Percentiles rank a stretch among this genome's conserved stretches.
These are phyloP conservation scores for Lithohypha guttulata DNA, from an alignment of 2,329 filamentous ascomycete species.

Conservation along the genomic window DNA sequence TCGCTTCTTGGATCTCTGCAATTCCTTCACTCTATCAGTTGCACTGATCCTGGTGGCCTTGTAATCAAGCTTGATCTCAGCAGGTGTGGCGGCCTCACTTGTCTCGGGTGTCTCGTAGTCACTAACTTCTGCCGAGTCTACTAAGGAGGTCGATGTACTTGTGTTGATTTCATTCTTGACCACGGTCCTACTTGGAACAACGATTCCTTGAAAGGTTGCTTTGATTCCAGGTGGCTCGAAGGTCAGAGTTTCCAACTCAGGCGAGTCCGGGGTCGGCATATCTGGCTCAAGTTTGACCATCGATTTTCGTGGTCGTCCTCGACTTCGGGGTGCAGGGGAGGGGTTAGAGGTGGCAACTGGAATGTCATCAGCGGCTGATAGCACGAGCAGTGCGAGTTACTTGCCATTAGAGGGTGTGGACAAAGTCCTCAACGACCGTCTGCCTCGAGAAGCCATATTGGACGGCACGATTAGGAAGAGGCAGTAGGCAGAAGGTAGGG, in stretches of 20 bases:
- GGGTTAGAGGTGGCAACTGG: constrained; percentile 15
- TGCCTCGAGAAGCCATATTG: constrained; percentile 16
- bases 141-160: constrained; percentile 24
- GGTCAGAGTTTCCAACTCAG: constrained; percentile 13
- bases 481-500: background rate
- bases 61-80: constrained; percentile 22
- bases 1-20: constrained; percentile 32
- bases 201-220: constrained; percentile 14
- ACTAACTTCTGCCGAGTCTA: constrained; percentile 31
- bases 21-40: constrained; percentile 35
- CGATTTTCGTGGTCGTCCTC: constrained; percentile 5
- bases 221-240: constrained; percentile 10
- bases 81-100: constrained; percentile 46
- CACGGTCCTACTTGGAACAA: constrained; percentile 9
- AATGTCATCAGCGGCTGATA: too few relatives aligned
- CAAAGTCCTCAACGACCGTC: constrained; percentile 12
- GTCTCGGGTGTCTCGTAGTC: constrained; percentile 54
- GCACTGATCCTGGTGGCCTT: constrained; percentile 27
- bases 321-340: constrained; percentile 9
- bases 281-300: background rate
- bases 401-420: constrained; percentile 10
- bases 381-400: too few relatives aligned
- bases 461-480: background rate
- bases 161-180: background rate
- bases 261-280: constrained; percentile 20